Evolutionary conservation across 2,329 filamentous ascomycete genomes (phyloP).

Genomic region (Ophiostoma novo-ulmi): DNA sequence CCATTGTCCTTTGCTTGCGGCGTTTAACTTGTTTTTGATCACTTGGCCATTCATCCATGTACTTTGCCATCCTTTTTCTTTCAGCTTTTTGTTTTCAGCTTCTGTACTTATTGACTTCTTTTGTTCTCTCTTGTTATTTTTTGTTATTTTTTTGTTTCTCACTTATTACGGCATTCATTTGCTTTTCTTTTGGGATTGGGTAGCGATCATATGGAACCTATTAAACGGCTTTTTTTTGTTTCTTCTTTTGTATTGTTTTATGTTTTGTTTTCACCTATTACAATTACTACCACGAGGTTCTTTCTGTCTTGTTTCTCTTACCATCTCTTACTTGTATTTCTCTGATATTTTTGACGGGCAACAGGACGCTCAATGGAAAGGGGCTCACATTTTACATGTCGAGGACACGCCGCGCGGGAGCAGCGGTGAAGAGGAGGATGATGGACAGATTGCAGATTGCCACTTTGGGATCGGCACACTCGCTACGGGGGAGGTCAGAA

Average conservation of each 20-base stretch:
- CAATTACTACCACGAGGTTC: neutral
- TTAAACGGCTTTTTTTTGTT: conserved; percentile 1
- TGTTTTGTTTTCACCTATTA: neutral
- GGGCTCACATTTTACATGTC: neutral
- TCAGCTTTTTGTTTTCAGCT: neutral
- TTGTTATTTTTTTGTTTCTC: neutral
- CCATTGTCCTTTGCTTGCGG: neutral
- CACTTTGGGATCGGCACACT: neutral
- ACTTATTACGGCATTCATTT: neutral
- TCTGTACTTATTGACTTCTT: neutral
- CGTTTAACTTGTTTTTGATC: neutral
- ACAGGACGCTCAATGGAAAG: neutral
- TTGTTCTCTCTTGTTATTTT: neutral
- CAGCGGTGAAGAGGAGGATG: neutral
- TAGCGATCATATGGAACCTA: conserved; percentile 2
- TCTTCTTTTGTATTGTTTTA: neutral
- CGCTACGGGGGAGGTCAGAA: neutral
- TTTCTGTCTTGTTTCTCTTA: neutral
- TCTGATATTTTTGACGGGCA: neutral
- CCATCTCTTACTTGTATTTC: neutral
- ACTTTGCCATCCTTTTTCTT: neutral
- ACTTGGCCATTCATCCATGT: neutral
- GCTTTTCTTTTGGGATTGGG: conserved; percentile 5
- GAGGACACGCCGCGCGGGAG: neutral
- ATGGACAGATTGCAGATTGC: neutral